Percentiles rank a stretch among this genome's conserved stretches.
These are phyloP conservation scores for Chimonanthus praecox DNA, from an alignment of 164 flowering plant species.

Conservation along the genomic window DNA sequence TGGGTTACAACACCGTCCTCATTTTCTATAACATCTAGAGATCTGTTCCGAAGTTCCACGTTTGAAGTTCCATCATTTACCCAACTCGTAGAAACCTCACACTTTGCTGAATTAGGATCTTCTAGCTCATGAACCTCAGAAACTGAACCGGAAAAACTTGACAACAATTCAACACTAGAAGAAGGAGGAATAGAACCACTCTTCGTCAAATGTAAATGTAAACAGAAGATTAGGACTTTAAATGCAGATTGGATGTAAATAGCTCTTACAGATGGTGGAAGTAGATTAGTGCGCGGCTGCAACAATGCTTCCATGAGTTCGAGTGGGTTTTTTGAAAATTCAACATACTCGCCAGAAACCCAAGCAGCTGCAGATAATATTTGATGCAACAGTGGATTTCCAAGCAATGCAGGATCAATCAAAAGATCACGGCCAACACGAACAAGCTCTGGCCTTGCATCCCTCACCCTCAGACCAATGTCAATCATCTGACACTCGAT, in stretches of 20 bases:
- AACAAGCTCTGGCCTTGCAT: slow-evolving; percentile 77
- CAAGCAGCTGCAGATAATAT: slow-evolving; percentile 89
- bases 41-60: slow-evolving; percentile 17
- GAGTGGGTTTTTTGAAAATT: slow-evolving; percentile 62
- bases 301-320: slow-evolving; percentile 80
- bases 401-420: slow-evolving; percentile 93
- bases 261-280: slow-evolving; percentile 69
- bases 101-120: slow-evolving; percentile 15
- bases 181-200: slow-evolving; percentile 19
- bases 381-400: slow-evolving; percentile 61
- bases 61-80: slow-evolving; percentile 22
- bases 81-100: slow-evolving; percentile 16
- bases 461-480: slow-evolving; percentile 82
- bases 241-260: slow-evolving; percentile 78
- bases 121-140: slow-evolving; percentile 17
- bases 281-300: slow-evolving; percentile 80
- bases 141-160: slow-evolving; percentile 13
- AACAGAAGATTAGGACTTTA: slow-evolving; percentile 60
- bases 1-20: slow-evolving; percentile 7
- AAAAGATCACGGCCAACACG: slow-evolving; percentile 66
- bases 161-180: slow-evolving; percentile 22
- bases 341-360: slow-evolving; percentile 85
- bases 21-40: slow-evolving; percentile 17
- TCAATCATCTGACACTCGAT: slow-evolving; percentile 84
- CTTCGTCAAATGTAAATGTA: slow-evolving; percentile 38